Evolutionary conservation across 768 basidiomycete genomes (phyloP), one percentile per base, ranked within the genome.

Genomic region (Leccinum boreale): DNA sequence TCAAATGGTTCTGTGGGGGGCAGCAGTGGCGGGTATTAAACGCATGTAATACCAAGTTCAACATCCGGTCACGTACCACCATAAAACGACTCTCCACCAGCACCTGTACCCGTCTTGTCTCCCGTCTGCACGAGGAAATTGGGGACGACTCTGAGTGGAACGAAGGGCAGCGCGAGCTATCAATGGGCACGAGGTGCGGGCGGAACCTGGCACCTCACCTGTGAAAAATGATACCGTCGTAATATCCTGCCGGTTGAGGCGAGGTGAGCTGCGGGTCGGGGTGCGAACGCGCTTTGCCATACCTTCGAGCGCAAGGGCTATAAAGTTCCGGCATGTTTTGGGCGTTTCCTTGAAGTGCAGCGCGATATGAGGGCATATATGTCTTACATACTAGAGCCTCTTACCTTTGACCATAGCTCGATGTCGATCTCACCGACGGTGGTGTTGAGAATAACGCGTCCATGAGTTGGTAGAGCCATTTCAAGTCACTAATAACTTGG

Each of bases 111-210:
- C 0, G 94, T 94, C 63, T 80, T 86, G 70, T 98, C 96, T 17
- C 96, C 96, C 2, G 94, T 94, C 71, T 98, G 97, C 1, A 97
- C 90, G 46, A 98, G 84, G 72, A 98, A 97, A 17, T 86, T 84
- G 1, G 94, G 90, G 2, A 98, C 89, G 39, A 98, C 79, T n/a
- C 89, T 89, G 58, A 0, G 19, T 35, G 21, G 19, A n/a, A 42
- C n/a, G n/a, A n/a, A 42, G 4, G n/a, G n/a, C n/a, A n/a, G 39
- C n/a, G 39, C 39, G 10, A n/a, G 17, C 39, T 42, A n/a, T n/a
- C 39, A 42, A 42, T 42, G n/a, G 10, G 39, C 39, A 42, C 39
- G 39, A 10, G 39, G 39, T 42, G 39, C 9, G 39, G 39, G 39
- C n/a, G 39, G 21, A 31, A 15, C 28, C 5, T 7, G 17, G 17